These are phyloP conservation scores for Lasiosphaeris hirsuta DNA, from an alignment of 495 filamentous ascomycete species.

Conservation along the genomic window DNA sequence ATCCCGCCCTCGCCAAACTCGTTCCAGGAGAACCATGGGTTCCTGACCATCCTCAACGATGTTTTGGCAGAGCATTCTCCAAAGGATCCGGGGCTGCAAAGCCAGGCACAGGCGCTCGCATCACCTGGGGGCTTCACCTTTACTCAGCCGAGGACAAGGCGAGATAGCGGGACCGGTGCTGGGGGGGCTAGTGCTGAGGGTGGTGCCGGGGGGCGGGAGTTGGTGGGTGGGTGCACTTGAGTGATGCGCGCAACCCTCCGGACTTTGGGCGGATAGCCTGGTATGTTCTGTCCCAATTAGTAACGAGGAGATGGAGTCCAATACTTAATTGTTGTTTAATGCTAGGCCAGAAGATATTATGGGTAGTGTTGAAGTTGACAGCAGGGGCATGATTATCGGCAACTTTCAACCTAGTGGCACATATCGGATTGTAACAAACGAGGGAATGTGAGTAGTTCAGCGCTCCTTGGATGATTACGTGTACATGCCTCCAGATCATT, in stretches of 20 bases:
- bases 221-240: constrained; percentile 89
- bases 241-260: constrained; percentile 74
- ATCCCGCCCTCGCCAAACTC: constrained; percentile 75
- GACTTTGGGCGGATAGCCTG: constrained; percentile 89
- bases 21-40: constrained; percentile 72
- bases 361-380: constrained; percentile 85
- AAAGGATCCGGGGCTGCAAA: constrained; percentile 66
- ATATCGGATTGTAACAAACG: constrained; percentile 64
- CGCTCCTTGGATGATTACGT: neutral
- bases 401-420: constrained; percentile 65
- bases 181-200: constrained; percentile 80
- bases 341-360: constrained; percentile 79
- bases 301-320: neutral
- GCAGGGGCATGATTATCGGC: constrained; percentile 63
- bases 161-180: constrained; percentile 47
- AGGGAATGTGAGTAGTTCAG: constrained; percentile 63
- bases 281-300: constrained; percentile 17
- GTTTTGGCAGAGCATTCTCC: constrained; percentile 67
- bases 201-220: constrained; percentile 73
- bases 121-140: constrained; percentile 66
- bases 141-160: constrained; percentile 36
- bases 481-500: neutral
- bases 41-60: constrained; percentile 69
- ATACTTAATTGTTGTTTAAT: neutral
- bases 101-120: constrained; percentile 76